Evolutionary conservation across 2,329 filamentous ascomycete species (phyloP).

Genomic region (Epichloe coenophiala): DNA sequence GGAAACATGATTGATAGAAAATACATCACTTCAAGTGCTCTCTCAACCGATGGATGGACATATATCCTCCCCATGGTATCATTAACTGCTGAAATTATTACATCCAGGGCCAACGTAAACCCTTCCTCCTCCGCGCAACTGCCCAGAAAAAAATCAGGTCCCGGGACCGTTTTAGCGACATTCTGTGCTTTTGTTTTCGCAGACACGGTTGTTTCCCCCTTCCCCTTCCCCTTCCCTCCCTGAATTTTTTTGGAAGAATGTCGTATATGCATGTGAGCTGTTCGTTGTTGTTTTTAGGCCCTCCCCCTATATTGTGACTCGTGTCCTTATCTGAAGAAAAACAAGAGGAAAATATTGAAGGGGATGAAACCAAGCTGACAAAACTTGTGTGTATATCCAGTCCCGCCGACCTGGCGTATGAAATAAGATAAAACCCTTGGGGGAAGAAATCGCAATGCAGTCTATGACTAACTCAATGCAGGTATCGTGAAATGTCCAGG

Average conservation of each 20-base stretch:
- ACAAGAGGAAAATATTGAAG: background rate
- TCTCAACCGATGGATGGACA: background rate
- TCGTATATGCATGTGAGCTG: background rate
- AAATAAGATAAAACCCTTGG: background rate
- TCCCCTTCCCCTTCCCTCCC: no score
- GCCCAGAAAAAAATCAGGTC: background rate
- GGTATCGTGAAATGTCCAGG: constrained; percentile 1
- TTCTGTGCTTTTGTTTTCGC: background rate
- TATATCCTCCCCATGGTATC: constrained; percentile 11
- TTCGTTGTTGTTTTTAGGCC: background rate
- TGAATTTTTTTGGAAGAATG: background rate
- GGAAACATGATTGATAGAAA: no score
- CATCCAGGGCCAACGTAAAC: background rate
- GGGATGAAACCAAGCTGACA: background rate
- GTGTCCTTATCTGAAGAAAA: background rate
- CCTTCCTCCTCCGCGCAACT: background rate
- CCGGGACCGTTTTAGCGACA: background rate
- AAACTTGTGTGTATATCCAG: background rate
- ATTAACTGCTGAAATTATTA: constrained; percentile 9
- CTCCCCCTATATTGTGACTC: background rate
- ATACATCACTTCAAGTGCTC: background rate
- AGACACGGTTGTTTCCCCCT: background rate
- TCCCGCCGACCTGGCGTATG: background rate
- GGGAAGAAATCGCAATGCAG: constrained; percentile 2
- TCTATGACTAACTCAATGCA: constrained; percentile 2